A percentile compares a stretch with the other conserved stretches of the same genome.
These are phyloP conservation scores for Rhizopus arrhizus DNA, from an alignment of 371 early-diverging fungal genomes.

Conservation along the genomic window DNA sequence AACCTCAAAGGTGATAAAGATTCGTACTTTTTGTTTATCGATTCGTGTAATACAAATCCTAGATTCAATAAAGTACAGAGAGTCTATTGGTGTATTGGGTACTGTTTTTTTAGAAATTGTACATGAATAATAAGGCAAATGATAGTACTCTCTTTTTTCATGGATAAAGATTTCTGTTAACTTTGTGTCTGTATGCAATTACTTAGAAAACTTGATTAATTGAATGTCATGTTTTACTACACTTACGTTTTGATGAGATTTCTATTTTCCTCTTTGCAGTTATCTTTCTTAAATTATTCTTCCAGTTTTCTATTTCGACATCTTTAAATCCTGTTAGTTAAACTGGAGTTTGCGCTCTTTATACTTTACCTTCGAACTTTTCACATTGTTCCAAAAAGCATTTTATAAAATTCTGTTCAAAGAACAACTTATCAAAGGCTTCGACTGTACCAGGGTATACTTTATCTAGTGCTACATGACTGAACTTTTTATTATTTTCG, in stretches of 20 bases:
- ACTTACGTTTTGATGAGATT: constrained; percentile 24
- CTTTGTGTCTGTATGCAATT: constrained; percentile 55
- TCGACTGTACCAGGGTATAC: constrained; percentile 45
- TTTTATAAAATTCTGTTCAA: constrained; percentile 31
- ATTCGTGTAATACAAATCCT: constrained; percentile 80
- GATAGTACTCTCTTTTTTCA: constrained; percentile 51
- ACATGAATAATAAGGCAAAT: constrained; percentile 59
- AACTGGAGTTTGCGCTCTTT: background rate
- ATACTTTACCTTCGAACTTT: constrained; percentile 30
- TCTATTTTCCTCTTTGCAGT: constrained; percentile 25
- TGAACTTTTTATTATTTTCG: constrained; percentile 47
- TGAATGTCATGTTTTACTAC: background rate
- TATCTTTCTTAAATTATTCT: constrained; percentile 19
- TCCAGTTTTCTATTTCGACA: constrained; percentile 35
- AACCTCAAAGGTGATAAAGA: constrained; percentile 62
- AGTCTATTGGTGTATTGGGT: constrained; percentile 80
- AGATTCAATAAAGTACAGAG: constrained; percentile 67
- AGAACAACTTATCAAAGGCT: constrained; percentile 43
- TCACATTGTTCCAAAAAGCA: constrained; percentile 35
- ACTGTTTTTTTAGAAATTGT: constrained; percentile 60
- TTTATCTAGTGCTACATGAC: constrained; percentile 41
- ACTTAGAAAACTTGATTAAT: no score
- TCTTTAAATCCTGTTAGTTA: constrained; percentile 11
- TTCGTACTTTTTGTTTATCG: constrained; percentile 51
- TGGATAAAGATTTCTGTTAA: constrained; percentile 58